Percentiles rank a stretch among this genome's conserved stretches.
These are phyloP conservation scores for Apiotrichum brassicae DNA, from an alignment of 1,284 basidiomycete species.

Conservation along the genomic window DNA sequence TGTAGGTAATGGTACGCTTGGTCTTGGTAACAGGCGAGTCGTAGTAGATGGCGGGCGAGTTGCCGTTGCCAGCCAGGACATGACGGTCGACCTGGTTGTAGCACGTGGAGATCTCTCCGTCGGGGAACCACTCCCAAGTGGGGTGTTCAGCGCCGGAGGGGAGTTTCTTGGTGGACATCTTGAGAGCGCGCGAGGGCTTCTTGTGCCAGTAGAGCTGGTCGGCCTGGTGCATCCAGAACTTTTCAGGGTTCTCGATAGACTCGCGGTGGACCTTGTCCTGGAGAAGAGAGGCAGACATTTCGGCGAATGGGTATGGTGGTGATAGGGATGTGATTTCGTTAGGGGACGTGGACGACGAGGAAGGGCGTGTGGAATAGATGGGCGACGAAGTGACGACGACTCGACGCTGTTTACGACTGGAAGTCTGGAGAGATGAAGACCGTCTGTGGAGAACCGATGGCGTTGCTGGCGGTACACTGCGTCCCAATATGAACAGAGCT, in stretches of 20 bases:
- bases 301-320: not conserved
- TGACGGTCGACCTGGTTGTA: conserved; percentile 22
- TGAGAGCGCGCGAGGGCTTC: conserved; percentile 11
- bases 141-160: conserved; percentile 11
- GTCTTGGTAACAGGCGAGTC: conserved; percentile 18
- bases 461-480: not conserved
- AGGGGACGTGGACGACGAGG: not conserved
- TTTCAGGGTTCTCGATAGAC: conserved; percentile 17
- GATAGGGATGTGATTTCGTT: not conserved
- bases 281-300: conserved; percentile 3
- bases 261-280: conserved; percentile 17
- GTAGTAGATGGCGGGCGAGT: conserved; percentile 17
- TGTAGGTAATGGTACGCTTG: conserved; percentile 57
- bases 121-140: conserved; percentile 22
- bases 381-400: too few relatives aligned
- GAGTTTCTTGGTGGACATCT: conserved; percentile 5
- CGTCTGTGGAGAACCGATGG: not conserved
- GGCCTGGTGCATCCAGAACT: conserved; percentile 19
- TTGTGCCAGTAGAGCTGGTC: conserved; percentile 21
- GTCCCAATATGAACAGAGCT: not conserved
- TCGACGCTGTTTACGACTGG: not conserved
- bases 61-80: conserved; percentile 16
- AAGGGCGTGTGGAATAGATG: too few relatives aligned
- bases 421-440: not conserved
- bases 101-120: conserved; percentile 18